Conservation (phyloP, 2,329 filamentous ascomycete genomes). For the Pseudonectria foliicola region DNA sequence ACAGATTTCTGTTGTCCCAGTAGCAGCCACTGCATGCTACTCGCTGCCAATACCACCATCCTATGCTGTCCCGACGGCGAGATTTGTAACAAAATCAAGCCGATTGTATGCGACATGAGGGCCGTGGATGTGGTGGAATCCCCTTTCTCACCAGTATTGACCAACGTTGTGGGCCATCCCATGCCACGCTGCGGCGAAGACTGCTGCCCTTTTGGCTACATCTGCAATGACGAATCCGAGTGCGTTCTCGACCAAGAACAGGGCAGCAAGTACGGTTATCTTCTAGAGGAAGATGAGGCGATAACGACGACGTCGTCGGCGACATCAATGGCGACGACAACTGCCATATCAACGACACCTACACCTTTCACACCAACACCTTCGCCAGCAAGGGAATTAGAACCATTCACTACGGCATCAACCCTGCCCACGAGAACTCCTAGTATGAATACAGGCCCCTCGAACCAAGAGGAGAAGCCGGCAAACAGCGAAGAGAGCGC, state of each 20-base stretch:
- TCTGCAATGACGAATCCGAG: slow-evolving; percentile 11
- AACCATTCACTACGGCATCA: too few relatives aligned
- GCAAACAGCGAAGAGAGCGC: slow-evolving; percentile 1
- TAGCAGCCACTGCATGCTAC: slow-evolving; percentile 12
- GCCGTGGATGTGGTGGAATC: slow-evolving; percentile 12
- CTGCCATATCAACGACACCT: slow-evolving; percentile 5
- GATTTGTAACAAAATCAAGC: slow-evolving; percentile 12
- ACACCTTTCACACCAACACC: slow-evolving; percentile 2
- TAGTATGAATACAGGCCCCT: too few relatives aligned
- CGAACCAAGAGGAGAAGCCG: too few relatives aligned
- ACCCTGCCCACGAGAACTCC: too few relatives aligned
- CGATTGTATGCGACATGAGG: slow-evolving; percentile 16
- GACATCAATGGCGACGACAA: neutral
- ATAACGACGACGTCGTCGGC: slow-evolving; percentile 1
- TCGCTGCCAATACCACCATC: slow-evolving; percentile 21
- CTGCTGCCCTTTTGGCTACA: slow-evolving; percentile 21
- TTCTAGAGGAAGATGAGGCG: slow-evolving; percentile 10
- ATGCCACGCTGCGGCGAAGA: slow-evolving; percentile 14
- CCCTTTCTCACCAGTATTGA: slow-evolving; percentile 14
- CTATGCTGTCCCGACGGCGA: slow-evolving; percentile 18
- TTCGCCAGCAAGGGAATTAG: neutral
- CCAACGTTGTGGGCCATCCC: slow-evolving; percentile 11
- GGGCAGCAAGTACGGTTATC: slow-evolving; percentile 11
- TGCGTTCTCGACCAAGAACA: slow-evolving; percentile 18
- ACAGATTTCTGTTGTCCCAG: slow-evolving; percentile 17